Base-by-base conservation (phyloP, 192 early-diverging fungal species). In the Bifiguratus adelaidae region DNA sequence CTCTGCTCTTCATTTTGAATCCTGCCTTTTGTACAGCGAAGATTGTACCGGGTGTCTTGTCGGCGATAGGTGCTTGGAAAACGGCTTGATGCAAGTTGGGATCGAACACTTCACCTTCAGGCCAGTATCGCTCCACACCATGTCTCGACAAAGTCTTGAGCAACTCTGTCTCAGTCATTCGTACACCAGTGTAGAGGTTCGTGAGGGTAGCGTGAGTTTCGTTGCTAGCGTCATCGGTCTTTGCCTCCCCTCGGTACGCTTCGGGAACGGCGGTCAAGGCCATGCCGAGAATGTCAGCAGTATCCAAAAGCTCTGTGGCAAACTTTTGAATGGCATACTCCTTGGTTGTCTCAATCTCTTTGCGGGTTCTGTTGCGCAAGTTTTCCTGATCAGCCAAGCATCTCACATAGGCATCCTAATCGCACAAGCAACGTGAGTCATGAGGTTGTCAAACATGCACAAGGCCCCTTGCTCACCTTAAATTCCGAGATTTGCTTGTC, bases 371-470 rank as follows among this genome's bases (percentile, higher is more conserved):
- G 47, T 78, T 78, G 26, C 95, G 88, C 21, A 97, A 61, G 73
- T 99, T 99, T 68, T 99, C 97, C 58, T 83, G 78, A 37, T 99
- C 97, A 15, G 97, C 97, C 22, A 99, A 75, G 37, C 85, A 81
- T 46, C 93, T 84, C 52, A 91, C 69, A 62, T 97, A 92, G 19
- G 75, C 69, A 61, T 97, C 91, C 86, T 93, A 43, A 12, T 40
- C 18, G 22, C 23, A 21, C 26, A 13, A 44, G 49, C 29, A 34
- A 41, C 18, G 5, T 5, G 20, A 55, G 26, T 20, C 20, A 29
- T 25, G 11, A 29, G 29, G 18, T 7, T 21, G n/a, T 26, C n/a
- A 32, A 34, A 50, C 9, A 8, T 11, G 46, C 23, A 44, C 20
- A 29, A 6, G 3, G 11, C 22, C 9, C 5, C 3, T 40, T 47